Conservation (phyloP, 202 grass and related monocot species). For the Cymbopogon flexuosus region DNA sequence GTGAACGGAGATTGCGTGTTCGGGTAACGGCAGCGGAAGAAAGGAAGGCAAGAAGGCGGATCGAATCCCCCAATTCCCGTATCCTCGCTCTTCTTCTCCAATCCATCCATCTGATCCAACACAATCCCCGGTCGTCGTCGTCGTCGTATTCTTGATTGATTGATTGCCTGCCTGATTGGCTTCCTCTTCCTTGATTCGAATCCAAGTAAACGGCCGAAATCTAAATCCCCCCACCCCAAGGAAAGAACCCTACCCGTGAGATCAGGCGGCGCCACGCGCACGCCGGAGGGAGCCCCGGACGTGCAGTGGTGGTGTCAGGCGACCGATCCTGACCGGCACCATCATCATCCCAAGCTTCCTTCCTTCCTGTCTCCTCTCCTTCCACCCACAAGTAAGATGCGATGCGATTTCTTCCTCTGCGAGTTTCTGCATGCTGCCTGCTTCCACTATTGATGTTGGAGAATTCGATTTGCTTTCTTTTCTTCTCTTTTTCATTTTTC, state of each 20-base stretch:
- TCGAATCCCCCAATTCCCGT: background rate
- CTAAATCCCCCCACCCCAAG: background rate
- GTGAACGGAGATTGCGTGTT: background rate
- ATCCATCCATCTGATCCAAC: background rate
- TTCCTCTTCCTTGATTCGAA: background rate
- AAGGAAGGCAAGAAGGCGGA: background rate
- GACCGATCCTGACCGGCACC: background rate
- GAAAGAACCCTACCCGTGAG: background rate
- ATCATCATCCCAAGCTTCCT: background rate
- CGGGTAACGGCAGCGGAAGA: background rate
- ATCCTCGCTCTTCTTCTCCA: background rate
- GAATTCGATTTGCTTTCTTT: background rate
- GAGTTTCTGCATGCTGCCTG: background rate
- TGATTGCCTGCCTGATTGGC: background rate
- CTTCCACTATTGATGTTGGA: background rate
- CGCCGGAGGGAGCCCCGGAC: background rate
- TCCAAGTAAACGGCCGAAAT: background rate
- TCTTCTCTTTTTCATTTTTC: background rate
- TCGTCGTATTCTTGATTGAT: background rate
- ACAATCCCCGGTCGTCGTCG: background rate
- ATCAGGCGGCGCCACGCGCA: background rate
- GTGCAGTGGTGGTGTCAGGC: background rate
- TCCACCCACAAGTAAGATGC: background rate
- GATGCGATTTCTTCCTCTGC: background rate
- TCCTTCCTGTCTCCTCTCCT: background rate